A percentile compares a stretch with the other conserved stretches of the same genome.
Evolutionary conservation across 2,329 filamentous ascomycete species (phyloP).

Genomic region (Alternaria sp.): DNA sequence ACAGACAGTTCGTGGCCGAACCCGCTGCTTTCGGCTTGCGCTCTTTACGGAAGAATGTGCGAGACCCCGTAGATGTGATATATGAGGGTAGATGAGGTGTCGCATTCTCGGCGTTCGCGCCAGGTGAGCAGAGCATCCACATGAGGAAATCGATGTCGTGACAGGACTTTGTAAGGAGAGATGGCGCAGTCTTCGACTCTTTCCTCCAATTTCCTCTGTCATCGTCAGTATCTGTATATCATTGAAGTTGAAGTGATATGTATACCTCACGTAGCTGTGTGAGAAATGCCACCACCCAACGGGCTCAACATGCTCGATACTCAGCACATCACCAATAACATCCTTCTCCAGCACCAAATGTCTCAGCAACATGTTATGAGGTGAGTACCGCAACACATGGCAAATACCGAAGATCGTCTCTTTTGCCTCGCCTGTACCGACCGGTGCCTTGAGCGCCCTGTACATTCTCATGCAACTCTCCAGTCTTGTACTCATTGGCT

Average conservation of each 20-base stretch:
- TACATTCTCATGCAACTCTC: constrained; percentile 80
- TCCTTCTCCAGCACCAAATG: constrained; percentile 76
- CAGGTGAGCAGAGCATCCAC: constrained; percentile 84
- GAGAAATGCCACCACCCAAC: constrained; percentile 99
- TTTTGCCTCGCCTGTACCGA: not conserved
- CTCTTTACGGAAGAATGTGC: constrained; percentile 77
- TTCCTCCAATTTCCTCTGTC: constrained; percentile 87
- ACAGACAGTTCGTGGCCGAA: constrained; percentile 82
- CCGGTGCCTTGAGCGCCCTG: constrained; percentile 55
- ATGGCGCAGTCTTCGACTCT: constrained; percentile 75
- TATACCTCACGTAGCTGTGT: too few species aligned
- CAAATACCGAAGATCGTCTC: constrained; percentile 80
- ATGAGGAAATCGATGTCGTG: constrained; percentile 94
- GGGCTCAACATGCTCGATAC: constrained; percentile 89
- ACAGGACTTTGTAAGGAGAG: constrained; percentile 91
- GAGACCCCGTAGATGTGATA: constrained; percentile 75
- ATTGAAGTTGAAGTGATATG: too few species aligned
- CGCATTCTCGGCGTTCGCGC: constrained; percentile 46
- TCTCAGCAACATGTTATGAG: constrained; percentile 86
- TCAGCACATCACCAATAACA: constrained; percentile 82
- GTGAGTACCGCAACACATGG: constrained; percentile 91
- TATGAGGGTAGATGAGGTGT: constrained; percentile 74
- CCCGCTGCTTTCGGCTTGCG: constrained; percentile 80
- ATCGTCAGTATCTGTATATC: too few species aligned
- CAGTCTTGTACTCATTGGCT: constrained; percentile 83